These are phyloP conservation scores for Colletotrichum brevisporum DNA, from an alignment of 2,329 filamentous ascomycete genomes.

Conservation along the genomic window DNA sequence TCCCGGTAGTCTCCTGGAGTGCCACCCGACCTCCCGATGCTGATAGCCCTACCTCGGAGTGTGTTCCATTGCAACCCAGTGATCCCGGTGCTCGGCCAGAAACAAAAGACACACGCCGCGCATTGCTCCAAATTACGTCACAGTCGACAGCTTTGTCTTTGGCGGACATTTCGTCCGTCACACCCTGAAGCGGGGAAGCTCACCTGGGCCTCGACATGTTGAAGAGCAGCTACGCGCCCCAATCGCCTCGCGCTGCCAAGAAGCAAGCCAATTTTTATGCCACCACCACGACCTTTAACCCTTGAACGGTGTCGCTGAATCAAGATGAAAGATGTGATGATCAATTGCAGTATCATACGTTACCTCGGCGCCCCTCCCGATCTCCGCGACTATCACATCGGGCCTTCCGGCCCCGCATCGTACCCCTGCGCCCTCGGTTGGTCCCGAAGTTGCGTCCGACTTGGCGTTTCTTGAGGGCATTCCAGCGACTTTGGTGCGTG, in stretches of 20 bases:
- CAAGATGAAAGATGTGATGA: background rate
- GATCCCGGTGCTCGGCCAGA: background rate
- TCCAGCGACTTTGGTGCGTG: background rate
- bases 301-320: too few relatives aligned
- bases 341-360: constrained; percentile 18
- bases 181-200: background rate
- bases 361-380: constrained; percentile 13
- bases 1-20: background rate
- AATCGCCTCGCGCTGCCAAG: background rate
- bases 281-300: background rate
- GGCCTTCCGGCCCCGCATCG: background rate
- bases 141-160: background rate
- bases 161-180: background rate
- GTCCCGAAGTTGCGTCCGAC: background rate
- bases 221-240: constrained; percentile 2
- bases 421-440: background rate
- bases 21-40: background rate
- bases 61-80: background rate
- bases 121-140: background rate
- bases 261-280: too few relatives aligned
- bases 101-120: background rate
- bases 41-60: background rate
- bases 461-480: background rate
- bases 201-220: background rate
- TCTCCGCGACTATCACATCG: background rate